Evolutionary conservation across 2,329 filamentous ascomycete genomes (phyloP).

Genomic region (Ceratocystis cacaofunesta): DNA sequence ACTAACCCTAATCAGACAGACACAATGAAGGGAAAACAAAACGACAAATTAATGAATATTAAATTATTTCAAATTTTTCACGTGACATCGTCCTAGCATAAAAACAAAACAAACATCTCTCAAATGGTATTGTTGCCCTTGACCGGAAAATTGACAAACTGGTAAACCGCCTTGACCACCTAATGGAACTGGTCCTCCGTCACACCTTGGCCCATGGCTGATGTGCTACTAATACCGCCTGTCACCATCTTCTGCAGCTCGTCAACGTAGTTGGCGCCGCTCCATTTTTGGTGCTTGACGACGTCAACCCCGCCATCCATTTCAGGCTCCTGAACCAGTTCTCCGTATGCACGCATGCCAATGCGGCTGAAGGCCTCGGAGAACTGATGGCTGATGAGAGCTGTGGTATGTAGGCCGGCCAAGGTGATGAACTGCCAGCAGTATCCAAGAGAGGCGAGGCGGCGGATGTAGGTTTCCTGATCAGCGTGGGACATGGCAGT

Average conservation of each 20-base stretch:
- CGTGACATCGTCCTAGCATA: not conserved
- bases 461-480: slow-evolving; percentile 93
- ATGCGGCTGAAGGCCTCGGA: slow-evolving; percentile 62
- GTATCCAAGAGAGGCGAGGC: slow-evolving; percentile 77
- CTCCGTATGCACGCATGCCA: slow-evolving; percentile 93
- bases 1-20: not conserved
- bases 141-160: too few species aligned
- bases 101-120: not conserved
- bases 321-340: slow-evolving; percentile 95
- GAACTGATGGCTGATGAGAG: slow-evolving; percentile 82
- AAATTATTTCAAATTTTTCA: not conserved
- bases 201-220: slow-evolving; percentile 93
- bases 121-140: too few species aligned
- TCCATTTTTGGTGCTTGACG: slow-evolving; percentile 98
- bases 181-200: slow-evolving; percentile 90
- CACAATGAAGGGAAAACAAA: not conserved
- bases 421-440: slow-evolving; percentile 99
- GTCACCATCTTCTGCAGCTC: slow-evolving; percentile 94
- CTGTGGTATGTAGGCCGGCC: slow-evolving; percentile 87
- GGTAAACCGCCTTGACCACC: not conserved
- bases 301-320: slow-evolving; percentile 84
- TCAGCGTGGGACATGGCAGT: slow-evolving; percentile 79
- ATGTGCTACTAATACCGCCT: slow-evolving; percentile 78
- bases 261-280: slow-evolving; percentile 85
- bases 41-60: not conserved